phyloP scores from a whole-genome alignment of 2,329 filamentous ascomycete genomes.

The Pseudocercospora musae region DNA sequence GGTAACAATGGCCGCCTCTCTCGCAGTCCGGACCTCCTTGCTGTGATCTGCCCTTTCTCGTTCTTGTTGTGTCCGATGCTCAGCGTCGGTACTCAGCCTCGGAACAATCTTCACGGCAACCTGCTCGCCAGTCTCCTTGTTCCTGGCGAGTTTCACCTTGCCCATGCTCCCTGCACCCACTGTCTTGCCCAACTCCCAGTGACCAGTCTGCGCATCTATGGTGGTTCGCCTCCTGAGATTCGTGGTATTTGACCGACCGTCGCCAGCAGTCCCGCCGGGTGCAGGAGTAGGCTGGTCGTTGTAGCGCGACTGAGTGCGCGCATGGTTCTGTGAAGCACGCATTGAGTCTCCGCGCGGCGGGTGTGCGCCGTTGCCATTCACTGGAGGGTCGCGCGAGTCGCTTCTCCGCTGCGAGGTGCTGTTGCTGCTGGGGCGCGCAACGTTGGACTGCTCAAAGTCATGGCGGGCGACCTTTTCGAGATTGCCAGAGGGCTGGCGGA shows the following conservation, averaged over 20 bases:
- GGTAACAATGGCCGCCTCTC: constrained; percentile 94
- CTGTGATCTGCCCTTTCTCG: constrained; percentile 91
- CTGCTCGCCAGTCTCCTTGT: constrained; percentile 86
- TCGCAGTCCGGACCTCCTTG: constrained; percentile 90
- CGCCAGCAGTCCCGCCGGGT: constrained; percentile 27
- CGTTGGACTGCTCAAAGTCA: constrained; percentile 70
- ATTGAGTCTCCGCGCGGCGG: constrained; percentile 50
- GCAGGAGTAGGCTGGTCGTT: constrained; percentile 39
- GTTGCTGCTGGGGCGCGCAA: constrained; percentile 51
- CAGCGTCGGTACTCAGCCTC: constrained; percentile 74
- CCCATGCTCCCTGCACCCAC: constrained; percentile 98
- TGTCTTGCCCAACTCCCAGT: constrained; percentile 94
- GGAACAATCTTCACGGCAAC: constrained; percentile 98
- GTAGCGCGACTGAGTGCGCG: constrained; percentile 41
- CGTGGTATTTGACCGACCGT: constrained; percentile 22
- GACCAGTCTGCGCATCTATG: constrained; percentile 78
- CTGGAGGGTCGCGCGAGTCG: constrained; percentile 49
- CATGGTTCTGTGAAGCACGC: constrained; percentile 43
- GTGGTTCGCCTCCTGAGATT: constrained; percentile 65
- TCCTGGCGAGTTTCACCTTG: constrained; percentile 93
- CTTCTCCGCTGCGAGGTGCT: constrained; percentile 55
- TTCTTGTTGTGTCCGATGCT: constrained; percentile 68
- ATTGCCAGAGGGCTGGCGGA: constrained; percentile 44
- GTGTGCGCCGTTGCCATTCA: constrained; percentile 39
- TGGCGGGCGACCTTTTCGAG: constrained; percentile 58